Percentiles rank a stretch among this genome's conserved stretches.
Conservation (phyloP, 192 early-diverging fungal species). For the Backusella macrospora region DNA sequence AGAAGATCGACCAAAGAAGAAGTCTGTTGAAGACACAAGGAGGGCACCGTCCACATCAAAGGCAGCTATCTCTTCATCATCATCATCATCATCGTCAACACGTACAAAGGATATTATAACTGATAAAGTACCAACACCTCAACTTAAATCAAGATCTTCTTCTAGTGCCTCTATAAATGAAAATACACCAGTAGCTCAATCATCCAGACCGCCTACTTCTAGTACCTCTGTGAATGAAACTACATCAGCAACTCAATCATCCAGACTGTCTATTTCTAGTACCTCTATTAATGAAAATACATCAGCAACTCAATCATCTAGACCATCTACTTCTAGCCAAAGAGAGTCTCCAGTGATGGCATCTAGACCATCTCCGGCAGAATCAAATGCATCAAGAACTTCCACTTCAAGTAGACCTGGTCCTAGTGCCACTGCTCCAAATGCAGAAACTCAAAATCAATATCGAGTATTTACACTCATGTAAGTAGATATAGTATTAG, state of each 20-base stretch:
- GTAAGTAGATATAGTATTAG: conserved; percentile 11
- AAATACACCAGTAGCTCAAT: background rate
- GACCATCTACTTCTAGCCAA: background rate
- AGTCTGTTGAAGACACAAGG: background rate
- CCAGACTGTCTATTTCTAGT: background rate
- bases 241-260: background rate
- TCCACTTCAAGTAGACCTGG: background rate
- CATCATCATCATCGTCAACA: background rate
- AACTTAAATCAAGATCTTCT: background rate
- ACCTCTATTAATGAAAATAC: background rate
- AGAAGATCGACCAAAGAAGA: background rate
- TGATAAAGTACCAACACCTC: background rate
- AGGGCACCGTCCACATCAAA: background rate
- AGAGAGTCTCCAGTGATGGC: background rate
- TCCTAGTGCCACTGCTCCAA: conserved; percentile 21
- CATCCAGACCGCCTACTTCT: too few relatives aligned
- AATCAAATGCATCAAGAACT: background rate
- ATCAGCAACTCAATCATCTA: background rate
- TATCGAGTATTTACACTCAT: conserved; percentile 24
- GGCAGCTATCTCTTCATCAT: background rate
- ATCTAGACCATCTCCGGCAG: background rate
- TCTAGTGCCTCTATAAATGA: background rate
- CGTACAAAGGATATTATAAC: background rate
- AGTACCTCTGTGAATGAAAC: background rate
- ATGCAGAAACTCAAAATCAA: conserved; percentile 28